Evolutionary conservation across 495 filamentous ascomycete genomes (phyloP), one percentile per base, ranked within the genome.

Genomic region (Penicillium canariense): DNA sequence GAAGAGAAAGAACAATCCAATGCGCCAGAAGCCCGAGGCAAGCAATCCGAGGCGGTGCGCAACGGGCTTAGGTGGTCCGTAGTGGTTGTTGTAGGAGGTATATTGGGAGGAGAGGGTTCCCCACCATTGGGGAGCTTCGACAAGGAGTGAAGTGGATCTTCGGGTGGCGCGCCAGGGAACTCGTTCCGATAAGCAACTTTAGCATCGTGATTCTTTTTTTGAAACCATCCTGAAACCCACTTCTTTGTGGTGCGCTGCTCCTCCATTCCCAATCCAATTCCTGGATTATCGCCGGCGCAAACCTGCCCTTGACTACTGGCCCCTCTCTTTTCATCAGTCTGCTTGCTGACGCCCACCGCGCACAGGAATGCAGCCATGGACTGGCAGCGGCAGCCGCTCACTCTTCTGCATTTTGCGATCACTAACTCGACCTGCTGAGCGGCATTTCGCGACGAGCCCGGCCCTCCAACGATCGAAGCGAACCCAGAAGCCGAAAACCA

Each of bases 301-400:
- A 23, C 25, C 9, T 18, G 4, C 2, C 18, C n/a, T 17, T 46
- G 43, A 22, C 38, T 25, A 12, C 8, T 23, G 38, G 4, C n/a
- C 22, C 20, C 2, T 22, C 31, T 50, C 26, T 20, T 5, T 15
- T 12, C 25, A 23, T 8, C 23, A 18, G 7, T 17, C 14, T 30
- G 25, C 26, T 46, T 1, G 43, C n/a, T n/a, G 17, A 30, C 25
- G 43, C 43, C 18, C 26, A 14, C 43, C 18, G 27, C 25, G 52
- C 44, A 30, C 34, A 61, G 66, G 44, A 57, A 77, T 75, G 74
- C 71, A 68, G 68, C 46, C 56, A 75, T 75, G 75, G 72, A 59
- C 60, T 23, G 59, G 54, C 56, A 56, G 56, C 64, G 61, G 64
- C 68, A 70, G 67, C 39, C 62, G 53, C 23, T 71, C 70, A 63